Base-by-base conservation (phyloP, 371 early-diverging fungal species). In the Apophysomyces ossiformis region DNA sequence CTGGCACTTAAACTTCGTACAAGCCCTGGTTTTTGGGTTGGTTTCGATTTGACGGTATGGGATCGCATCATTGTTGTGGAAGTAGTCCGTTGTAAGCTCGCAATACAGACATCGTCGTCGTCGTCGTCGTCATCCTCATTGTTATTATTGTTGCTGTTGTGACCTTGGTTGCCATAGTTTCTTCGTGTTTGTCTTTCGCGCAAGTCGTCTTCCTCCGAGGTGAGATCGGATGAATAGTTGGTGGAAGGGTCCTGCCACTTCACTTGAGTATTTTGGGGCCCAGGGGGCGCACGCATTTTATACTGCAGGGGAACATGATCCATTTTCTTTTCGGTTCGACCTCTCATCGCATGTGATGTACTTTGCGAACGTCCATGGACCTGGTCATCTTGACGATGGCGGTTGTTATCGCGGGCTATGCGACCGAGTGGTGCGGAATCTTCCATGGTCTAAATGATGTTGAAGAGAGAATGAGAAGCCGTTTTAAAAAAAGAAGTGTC, bases 61-160 rank as follows among this genome's bases (percentile, higher is more conserved):
- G 38, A 46, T 69, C 61, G 57, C 62, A 59, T 21, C 54, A 50
- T 39, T 18, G 56, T n/a, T 21, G 69, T 41, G 4, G 69, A 63
- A 11, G 66, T 60, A 36, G 69, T 59, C 15, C 70, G 62, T 61
- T 69, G 73, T 9, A 80, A 67, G 18, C 57, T 57, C 12, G 66
- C 76, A 59, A 71, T 71, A 61, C 65, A 70, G 5, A 72, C 64
- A 66, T 77, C 60, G 60, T 80, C 81, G n/a, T 80, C 77, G 18
- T 74, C 80, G 50, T 70, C 70, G 37, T 65, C 69, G 8, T 41
- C 39, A 59, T 38, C 39, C 21, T 26, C 50, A 21, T 73, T 64
- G 32, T 50, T 44, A 38, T 35, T 47, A 58, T 18, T 13, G 39
- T 63, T 15, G 26, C 16, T 41, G 37, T 39, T 26, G 5, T 32